Conservation (phyloP, 2,329 filamentous ascomycete genomes). For the Thelonectria rubi region DNA sequence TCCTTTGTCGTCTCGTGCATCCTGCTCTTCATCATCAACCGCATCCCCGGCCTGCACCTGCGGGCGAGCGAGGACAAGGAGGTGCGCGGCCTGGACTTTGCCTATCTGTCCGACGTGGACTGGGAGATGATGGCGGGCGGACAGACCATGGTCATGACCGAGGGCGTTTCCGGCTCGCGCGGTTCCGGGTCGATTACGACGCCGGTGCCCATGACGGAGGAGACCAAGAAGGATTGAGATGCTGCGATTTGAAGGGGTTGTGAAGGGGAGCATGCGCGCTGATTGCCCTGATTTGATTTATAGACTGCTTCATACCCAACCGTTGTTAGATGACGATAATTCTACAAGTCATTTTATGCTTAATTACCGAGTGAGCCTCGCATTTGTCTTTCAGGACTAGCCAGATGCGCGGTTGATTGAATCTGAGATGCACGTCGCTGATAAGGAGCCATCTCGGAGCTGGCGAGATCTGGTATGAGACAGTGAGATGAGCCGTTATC, state of each 20-base stretch:
- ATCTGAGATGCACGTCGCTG: background rate
- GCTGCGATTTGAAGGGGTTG: too few relatives aligned
- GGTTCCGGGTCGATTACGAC: constrained; percentile 22
- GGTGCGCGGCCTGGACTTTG: constrained; percentile 59
- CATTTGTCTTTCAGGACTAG: background rate
- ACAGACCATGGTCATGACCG: constrained; percentile 29
- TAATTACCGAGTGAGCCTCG: background rate
- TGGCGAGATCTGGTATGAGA: background rate
- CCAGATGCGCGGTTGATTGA: background rate
- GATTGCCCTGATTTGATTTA: background rate
- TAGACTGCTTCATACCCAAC: background rate
- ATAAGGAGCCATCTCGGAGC: background rate
- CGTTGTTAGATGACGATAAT: background rate
- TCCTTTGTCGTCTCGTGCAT: constrained; percentile 62
- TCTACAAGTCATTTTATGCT: background rate
- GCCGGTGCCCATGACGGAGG: constrained; percentile 8
- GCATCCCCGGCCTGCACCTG: constrained; percentile 65
- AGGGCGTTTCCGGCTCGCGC: constrained; percentile 21
- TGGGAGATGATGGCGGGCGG: constrained; percentile 36
- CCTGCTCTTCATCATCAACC: constrained; percentile 64
- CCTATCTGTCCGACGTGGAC: constrained; percentile 42
- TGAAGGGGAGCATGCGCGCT: background rate
- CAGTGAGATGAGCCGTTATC: background rate
- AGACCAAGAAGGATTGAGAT: constrained; percentile 25
- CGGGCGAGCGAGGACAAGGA: constrained; percentile 65